Evolutionary conservation across 345 rosid genomes (phyloP), one percentile per base, ranked within the genome.

Genomic region (Dimocarpus longan): DNA sequence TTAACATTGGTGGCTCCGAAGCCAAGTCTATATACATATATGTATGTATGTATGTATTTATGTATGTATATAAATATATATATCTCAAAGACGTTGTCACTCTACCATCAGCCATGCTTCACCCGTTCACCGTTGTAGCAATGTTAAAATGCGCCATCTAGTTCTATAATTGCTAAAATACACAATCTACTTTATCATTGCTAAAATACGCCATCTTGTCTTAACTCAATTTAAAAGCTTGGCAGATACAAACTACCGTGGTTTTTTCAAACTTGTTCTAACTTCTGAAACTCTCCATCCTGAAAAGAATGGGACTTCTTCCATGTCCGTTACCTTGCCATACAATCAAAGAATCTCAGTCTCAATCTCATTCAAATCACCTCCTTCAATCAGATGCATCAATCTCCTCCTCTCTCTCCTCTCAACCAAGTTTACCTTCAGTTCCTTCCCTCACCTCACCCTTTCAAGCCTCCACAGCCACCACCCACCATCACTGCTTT

Each of bases 351-450:
- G 75, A 82, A 43, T 46, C 79, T 62, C 60, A 77, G 26, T 77
- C 66, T 40, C 73, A 73, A 10, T 8, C 70, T 24, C 24, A 54
- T 44, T 75, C 69, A 44, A 71, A 63, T 28, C 48, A 72, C 26
- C 60, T 52, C 62, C 85, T 77, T 65, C 79, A 39, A 65, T 85
- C 84, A 28, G 85, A 87, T 79, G 72, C 89, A 5, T 86, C 85
- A 54, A 70, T 32, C 37, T 32, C 78, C 42, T 70, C 89, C 0
- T 88, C 92, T 68, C 83, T 89, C 40, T 83, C 89, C 40, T 90
- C 98, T 54, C 89, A 82, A 19, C 76, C 80, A 40, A 86, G 89
- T 76, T 86, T 86, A 11, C 83, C 87, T 5, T 85, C 87, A 10
- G 82, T 88, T 76, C 89, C 89, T 67, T 85, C 91, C 73, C 88